Evolutionary conservation across 2,329 filamentous ascomycete species (phyloP).

Genomic region (Bipolaris oryzae): DNA sequence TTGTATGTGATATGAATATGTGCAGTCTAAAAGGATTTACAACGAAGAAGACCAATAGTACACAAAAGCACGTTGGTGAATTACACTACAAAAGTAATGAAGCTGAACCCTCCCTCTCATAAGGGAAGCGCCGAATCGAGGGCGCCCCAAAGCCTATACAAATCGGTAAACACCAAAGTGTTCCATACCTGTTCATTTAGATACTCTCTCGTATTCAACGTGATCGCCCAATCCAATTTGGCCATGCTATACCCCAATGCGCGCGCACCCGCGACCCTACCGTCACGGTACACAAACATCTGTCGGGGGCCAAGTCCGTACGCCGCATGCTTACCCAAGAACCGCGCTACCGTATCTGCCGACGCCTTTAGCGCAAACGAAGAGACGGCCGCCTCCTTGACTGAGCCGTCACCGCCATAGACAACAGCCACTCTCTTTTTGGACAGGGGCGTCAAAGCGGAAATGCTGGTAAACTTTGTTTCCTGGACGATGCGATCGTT

Average conservation of each 20-base stretch:
- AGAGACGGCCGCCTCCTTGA: constrained; percentile 26
- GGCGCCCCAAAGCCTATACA: no score
- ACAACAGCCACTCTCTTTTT: constrained; percentile 4
- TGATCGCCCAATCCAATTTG: background rate
- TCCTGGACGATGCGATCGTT: background rate
- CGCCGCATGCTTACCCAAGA: constrained; percentile 15
- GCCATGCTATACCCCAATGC: background rate
- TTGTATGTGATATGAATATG: no score
- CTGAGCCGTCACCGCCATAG: constrained; percentile 24
- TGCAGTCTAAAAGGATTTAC: no score
- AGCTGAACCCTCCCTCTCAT: no score
- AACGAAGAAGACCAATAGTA: no score
- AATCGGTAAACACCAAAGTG: background rate
- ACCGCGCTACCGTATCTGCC: constrained; percentile 21
- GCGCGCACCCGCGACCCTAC: background rate
- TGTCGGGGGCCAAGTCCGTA: background rate
- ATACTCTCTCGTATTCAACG: background rate
- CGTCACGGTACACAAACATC: background rate
- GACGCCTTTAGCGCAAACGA: constrained; percentile 25
- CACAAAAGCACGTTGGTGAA: no score
- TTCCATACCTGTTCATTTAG: background rate
- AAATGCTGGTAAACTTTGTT: background rate
- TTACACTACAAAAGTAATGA: no score
- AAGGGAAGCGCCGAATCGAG: no score
- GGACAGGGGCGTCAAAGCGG: background rate